Evolutionary conservation across 2,329 filamentous ascomycete genomes (phyloP), one percentile per base, ranked within the genome.

Genomic region (Paecilomyces fulvus): DNA sequence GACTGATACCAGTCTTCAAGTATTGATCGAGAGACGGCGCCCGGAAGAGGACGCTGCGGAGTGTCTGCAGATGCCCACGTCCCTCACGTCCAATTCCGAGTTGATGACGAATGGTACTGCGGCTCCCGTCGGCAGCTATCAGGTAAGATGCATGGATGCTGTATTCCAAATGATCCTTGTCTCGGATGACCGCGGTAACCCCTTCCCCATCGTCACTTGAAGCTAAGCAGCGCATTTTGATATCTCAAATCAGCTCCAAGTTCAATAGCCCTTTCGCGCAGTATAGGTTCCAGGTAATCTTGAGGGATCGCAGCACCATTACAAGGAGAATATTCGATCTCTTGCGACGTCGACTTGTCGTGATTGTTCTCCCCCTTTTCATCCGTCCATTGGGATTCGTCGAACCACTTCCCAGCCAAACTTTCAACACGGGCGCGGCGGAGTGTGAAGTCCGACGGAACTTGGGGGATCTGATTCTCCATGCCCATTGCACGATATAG

Each of bases 201-300:
- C 63, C 59, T 1, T 62, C 51, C 1, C 55, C 54, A 52, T 68
- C 59, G 56, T 65, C 71, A 49, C 63, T 54, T 54, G 17, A 67
- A 51, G 9, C 33, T 25, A 5, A 62, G 21, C 55, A 70, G 67
- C 51, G 64, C 66, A 12, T 66, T 67, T 10, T 67, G 60, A 12
- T 74, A 73, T 3, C 70, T 65, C 3, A 74, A 58, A 52, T 75
- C 71, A 0, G 63, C 70, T 1, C 71, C 70, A 8, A 65, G 63
- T 49, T 71, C 63, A 6, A 62, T 49, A 4, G 73, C 75, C 0
- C 61, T 57, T 9, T 65, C 57, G 11, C 70, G 60, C 2, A 78
- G 63, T 3, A 77, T 66, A 1, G 70, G 70, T 51, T 78, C 76
- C 8, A 77, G 61, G 23, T 67, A 63, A 58, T 77, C 74, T 43